Percentiles rank a stretch among this genome's conserved stretches.
Evolutionary conservation across 768 basidiomycete genomes (phyloP).

Genomic region (Daedalea quercina): DNA sequence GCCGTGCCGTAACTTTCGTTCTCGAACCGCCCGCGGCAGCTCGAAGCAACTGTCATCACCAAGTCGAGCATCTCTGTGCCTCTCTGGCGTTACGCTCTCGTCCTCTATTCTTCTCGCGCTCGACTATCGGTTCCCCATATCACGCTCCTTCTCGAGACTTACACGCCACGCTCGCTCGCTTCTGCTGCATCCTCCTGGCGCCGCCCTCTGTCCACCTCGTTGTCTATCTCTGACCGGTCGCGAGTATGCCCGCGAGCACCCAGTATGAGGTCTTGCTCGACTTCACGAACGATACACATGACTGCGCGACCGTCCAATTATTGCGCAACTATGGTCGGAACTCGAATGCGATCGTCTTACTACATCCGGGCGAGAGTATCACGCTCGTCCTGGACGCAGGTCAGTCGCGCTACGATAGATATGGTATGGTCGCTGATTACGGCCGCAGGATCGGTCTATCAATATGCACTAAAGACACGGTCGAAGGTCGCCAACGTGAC

Average conservation of each 20-base stretch:
- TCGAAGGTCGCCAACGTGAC: constrained; percentile 65
- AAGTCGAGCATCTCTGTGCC: constrained; percentile 16
- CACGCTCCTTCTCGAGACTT: constrained; percentile 12
- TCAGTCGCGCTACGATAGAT: constrained; percentile 5
- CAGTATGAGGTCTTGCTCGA: constrained; percentile 66
- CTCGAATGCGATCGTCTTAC: constrained; percentile 44
- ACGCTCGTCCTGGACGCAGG: constrained; percentile 60
- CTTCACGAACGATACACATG: constrained; percentile 63
- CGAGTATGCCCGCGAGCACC: constrained; percentile 50
- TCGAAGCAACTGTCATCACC: constrained; percentile 17
- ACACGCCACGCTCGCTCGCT: constrained; percentile 15
- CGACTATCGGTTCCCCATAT: constrained; percentile 14
- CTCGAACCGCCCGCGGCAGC: constrained; percentile 20
- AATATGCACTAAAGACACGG: constrained; percentile 60
- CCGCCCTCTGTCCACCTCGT: constrained; percentile 1
- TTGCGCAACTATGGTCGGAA: constrained; percentile 57
- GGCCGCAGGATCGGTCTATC: constrained; percentile 47
- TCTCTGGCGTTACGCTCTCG: constrained; percentile 20
- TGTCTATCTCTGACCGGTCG: not conserved
- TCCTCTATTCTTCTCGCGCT: constrained; percentile 24
- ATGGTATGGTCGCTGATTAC: constrained; percentile 3
- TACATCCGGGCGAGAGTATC: constrained; percentile 57
- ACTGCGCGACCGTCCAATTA: constrained; percentile 57
- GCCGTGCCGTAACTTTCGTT: constrained; percentile 15
- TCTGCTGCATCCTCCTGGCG: constrained; percentile 10